These are phyloP conservation scores for Ascocoryne sarcoides DNA, from an alignment of 2,329 filamentous ascomycete species.

Conservation along the genomic window DNA sequence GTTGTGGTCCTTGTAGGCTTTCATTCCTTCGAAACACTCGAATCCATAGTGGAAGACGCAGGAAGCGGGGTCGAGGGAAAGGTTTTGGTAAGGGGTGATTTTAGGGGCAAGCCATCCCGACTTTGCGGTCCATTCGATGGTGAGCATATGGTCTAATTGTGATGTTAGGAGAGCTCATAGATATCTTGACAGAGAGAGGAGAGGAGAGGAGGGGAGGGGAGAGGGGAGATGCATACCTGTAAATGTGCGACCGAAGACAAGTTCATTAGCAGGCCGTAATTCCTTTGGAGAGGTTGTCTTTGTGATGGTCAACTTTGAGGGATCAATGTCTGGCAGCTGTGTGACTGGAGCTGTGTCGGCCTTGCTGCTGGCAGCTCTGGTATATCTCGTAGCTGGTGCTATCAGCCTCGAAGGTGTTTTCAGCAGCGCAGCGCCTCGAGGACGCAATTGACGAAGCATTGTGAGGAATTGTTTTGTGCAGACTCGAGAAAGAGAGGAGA, in stretches of 20 bases:
- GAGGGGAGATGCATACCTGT: conserved; percentile 52
- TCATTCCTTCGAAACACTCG: conserved; percentile 98
- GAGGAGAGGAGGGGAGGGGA: neutral
- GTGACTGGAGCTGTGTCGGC: conserved; percentile 18
- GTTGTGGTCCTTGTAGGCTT: conserved; percentile 85
- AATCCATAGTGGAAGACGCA: conserved; percentile 99
- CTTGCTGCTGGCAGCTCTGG: conserved; percentile 43
- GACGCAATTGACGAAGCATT: conserved; percentile 41
- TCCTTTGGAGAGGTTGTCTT: conserved; percentile 69
- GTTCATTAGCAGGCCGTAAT: conserved; percentile 64
- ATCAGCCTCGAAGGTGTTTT: conserved; percentile 27
- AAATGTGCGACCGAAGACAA: conserved; percentile 86
- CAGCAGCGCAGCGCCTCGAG: conserved; percentile 33
- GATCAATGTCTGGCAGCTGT: conserved; percentile 58
- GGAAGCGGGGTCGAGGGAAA: conserved; percentile 88
- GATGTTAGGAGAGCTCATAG: neutral
- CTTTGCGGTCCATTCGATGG: conserved; percentile 81
- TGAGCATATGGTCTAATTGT: conserved; percentile 83
- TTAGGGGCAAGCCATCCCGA: conserved; percentile 66
- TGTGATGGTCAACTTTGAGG: conserved; percentile 65
- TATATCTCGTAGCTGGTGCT: conserved; percentile 28
- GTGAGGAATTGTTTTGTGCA: conserved; percentile 8
- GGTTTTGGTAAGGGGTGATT: conserved; percentile 93
- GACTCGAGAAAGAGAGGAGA: neutral
- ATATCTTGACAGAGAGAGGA: neutral